Base-by-base conservation (phyloP, 2,329 filamentous ascomycete species). In the Penicillium sp. region DNA sequence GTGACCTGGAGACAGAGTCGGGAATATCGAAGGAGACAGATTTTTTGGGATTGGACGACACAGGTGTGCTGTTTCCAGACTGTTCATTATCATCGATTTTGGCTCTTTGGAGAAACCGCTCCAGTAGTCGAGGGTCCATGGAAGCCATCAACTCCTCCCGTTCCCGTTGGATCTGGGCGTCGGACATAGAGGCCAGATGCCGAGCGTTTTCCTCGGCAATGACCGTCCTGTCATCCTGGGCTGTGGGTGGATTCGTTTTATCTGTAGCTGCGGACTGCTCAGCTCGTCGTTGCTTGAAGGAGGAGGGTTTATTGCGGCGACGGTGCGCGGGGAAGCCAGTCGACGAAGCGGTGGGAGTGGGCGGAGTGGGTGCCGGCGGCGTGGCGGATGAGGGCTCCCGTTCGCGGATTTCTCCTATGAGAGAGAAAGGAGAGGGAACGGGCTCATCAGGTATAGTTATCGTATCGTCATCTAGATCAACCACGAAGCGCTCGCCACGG, bases 251-350 rank as follows among this genome's bases (percentile, higher is more conserved):
- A 14, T 40, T 52, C 4, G n/a, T 3, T 2, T 25, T 10, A 10
- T 16, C 29, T 7, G 17, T 33, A 1, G 29, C 6, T 8, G 42
- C 32, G 7, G 43, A 6, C 32, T 64, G 61, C 10, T 59, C 57
- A 7, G 59, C 62, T 45, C 78, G 74, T 58, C 81, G 79, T 57
- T 87, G 82, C 62, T 88, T 94, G 71, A 95, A 95, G 2, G 84
- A 78, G 2, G 89, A 95, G 6, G 79, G 68, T 41, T 78, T 77
- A 40, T 74, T 76, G 50, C 90, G 81, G 62, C 86, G 88, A 64
- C 86, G 93, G 64, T 89, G 90, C 43, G 83, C 80, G n/a, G 93
- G 93, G 54, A 97, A 97, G 1, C 93, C 93, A 9, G 79, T 81
- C 73, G 74, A 73, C 7, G 84, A 53, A 17, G 44, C 35, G 30